These are phyloP conservation scores for Daphne laureola DNA, from an alignment of 441 rosid species.

Conservation along the genomic window DNA sequence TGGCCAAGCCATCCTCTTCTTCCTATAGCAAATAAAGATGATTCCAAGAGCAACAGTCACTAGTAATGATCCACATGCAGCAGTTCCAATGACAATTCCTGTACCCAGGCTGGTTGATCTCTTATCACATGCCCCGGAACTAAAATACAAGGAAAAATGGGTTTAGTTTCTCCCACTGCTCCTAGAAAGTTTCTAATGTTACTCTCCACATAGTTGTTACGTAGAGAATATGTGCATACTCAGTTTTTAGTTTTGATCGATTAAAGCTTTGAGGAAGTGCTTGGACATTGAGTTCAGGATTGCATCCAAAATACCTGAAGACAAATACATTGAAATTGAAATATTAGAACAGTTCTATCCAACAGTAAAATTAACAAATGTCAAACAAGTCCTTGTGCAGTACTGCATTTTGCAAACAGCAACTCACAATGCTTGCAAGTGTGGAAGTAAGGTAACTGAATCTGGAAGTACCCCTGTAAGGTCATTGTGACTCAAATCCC, in stretches of 20 bases:
- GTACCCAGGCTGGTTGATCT: constrained; percentile 17
- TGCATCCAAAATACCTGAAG: constrained; percentile 49
- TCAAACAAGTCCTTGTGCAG: neutral
- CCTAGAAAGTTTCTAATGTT: too few species aligned
- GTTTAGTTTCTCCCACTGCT: constrained; percentile 13
- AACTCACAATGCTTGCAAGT: constrained; percentile 43
- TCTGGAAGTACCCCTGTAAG: constrained; percentile 32
- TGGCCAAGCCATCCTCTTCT: constrained; percentile 16
- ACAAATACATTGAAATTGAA: constrained; percentile 13
- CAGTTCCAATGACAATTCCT: constrained; percentile 30
- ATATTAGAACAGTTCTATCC: neutral
- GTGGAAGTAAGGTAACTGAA: constrained; percentile 27
- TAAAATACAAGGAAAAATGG: constrained; percentile 21
- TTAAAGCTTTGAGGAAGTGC: constrained; percentile 24
- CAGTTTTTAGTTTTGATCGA: constrained; percentile 28
- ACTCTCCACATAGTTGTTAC: neutral
- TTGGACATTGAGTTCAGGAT: constrained; percentile 24
- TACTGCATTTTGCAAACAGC: neutral
- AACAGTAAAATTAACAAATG: neutral
- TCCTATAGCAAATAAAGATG: constrained; percentile 20
- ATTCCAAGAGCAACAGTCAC: constrained; percentile 31
- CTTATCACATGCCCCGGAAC: constrained; percentile 31
- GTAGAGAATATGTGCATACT: constrained; percentile 28
- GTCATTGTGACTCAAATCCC: constrained; percentile 54
- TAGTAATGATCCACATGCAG: constrained; percentile 39